A percentile compares a stretch with the other conserved stretches of the same genome.
Conservation (phyloP, 2,329 filamentous ascomycete genomes). For the Penicillium psychrosexuale region DNA sequence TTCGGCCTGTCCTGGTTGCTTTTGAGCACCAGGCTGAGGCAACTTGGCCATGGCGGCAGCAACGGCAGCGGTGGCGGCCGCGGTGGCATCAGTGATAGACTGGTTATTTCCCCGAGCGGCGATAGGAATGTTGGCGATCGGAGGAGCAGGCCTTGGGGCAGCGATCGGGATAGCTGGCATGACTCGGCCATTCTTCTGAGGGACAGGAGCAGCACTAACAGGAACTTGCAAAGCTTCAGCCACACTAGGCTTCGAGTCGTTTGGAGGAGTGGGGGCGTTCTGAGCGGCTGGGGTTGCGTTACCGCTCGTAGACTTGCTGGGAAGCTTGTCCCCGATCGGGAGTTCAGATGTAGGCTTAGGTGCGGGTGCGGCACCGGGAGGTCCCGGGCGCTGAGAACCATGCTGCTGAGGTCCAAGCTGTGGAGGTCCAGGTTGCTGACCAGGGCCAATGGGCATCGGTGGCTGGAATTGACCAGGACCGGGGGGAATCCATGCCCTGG, state of each 20-base stretch:
- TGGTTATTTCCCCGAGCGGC: constrained; percentile 27
- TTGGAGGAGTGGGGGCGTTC: constrained; percentile 35
- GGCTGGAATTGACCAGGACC: constrained; percentile 64
- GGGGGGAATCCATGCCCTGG: constrained; percentile 72
- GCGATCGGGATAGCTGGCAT: constrained; percentile 48
- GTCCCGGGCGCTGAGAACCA: constrained; percentile 37
- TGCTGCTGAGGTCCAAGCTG: constrained; percentile 27
- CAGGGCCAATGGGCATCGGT: constrained; percentile 56
- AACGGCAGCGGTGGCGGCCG: constrained; percentile 50
- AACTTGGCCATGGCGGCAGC: constrained; percentile 53
- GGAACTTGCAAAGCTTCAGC: constrained; percentile 35
- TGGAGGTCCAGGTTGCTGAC: constrained; percentile 37
- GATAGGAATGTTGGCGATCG: constrained; percentile 24
- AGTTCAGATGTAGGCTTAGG: constrained; percentile 45
- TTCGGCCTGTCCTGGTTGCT: constrained; percentile 34
- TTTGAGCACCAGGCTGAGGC: constrained; percentile 37
- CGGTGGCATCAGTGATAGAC: constrained; percentile 47
- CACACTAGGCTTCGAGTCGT: constrained; percentile 40
- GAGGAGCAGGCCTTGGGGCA: constrained; percentile 29
- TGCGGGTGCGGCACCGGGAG: constrained; percentile 27
- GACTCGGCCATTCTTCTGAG: constrained; percentile 43
- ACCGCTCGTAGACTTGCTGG: constrained; percentile 36
- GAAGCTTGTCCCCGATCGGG: constrained; percentile 39
- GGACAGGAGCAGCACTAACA: constrained; percentile 22
- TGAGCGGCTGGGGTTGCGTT: constrained; percentile 35